Base-by-base conservation (phyloP, 768 basidiomycete genomes). In the Macrocybe gigantea region DNA sequence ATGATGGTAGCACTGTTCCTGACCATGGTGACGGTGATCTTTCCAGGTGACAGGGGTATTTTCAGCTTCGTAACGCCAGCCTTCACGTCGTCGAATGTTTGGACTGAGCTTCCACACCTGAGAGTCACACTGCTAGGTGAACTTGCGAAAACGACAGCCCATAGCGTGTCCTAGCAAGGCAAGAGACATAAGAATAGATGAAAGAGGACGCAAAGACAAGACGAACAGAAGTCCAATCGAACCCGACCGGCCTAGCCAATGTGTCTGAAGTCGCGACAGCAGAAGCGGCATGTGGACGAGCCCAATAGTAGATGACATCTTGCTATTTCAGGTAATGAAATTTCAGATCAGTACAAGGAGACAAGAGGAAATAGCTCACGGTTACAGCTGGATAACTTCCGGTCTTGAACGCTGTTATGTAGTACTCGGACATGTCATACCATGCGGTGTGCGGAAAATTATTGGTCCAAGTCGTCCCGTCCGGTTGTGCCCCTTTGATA, bases 351-450 rank as follows among this genome's bases (percentile, higher is more conserved):
- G 7, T 33, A 9, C 31, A 33, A 7, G 38, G 14, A 30, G 7
- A 30, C 31, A 3, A 10, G 44, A 66, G 45, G 50, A 62, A 66
- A 30, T 66, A 4, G 61, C 80, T 59, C 52, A 79, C 73, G 1
- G 72, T 75, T 51, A 85, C 78, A 6, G 71, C 56, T 3, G 83
- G 83, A 49, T 78, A 85, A 0, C 56, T 56, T 4, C 85, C 84
- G 3, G 79, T 83, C 65, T 85, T 83, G 72, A 78, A 88, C 0
- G 81, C 82, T 11, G 66, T 66, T 47, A 84, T 79, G 56, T 83
- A 85, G 60, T 82, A 85, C 45, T 75, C 70, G 35, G 76, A 78
- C 64, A 88, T 72, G 47, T 79, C 72, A 37, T 78, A 78, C 75
- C 79, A 87, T 1, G 77, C 73, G 38, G 65, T 68, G 48, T 78